These are phyloP conservation scores for Solanum microdontum DNA, from an alignment of 257 asterid genomes.

Conservation along the genomic window DNA sequence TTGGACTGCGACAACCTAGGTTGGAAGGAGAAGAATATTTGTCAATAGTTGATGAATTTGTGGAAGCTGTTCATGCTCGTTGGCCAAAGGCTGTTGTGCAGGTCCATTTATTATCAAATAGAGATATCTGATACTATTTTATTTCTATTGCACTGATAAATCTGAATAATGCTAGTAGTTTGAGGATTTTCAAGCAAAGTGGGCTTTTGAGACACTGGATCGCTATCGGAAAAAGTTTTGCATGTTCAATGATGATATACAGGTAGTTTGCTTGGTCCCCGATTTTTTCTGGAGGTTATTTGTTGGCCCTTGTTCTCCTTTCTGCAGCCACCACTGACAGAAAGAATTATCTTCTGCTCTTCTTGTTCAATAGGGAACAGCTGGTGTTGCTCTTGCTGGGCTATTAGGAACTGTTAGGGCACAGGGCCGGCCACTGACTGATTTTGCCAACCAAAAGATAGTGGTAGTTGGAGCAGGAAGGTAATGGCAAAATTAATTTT, in stretches of 20 bases:
- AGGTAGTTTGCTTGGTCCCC: slow-evolving; percentile 24
- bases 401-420: slow-evolving; percentile 93
- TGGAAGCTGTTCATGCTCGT: slow-evolving; percentile 99
- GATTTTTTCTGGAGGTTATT: background rate
- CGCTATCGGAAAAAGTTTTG: slow-evolving; percentile 93
- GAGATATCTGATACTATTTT: slow-evolving; percentile 1
- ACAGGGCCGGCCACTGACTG: slow-evolving; percentile 85
- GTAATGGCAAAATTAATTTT: slow-evolving; percentile 21
- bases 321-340: slow-evolving; percentile 3
- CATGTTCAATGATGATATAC: slow-evolving; percentile 99
- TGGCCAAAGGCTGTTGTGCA: slow-evolving; percentile 99
- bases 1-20: slow-evolving; percentile 90
- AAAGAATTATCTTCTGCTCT: slow-evolving; percentile 15
- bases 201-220: slow-evolving; percentile 97
- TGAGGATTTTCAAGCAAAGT: slow-evolving; percentile 98
- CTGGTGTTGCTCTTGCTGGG: slow-evolving; percentile 99
- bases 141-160: slow-evolving; percentile 13
- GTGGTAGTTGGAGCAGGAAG: slow-evolving; percentile 99
- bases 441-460: slow-evolving; percentile 90
- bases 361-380: slow-evolving; percentile 67
- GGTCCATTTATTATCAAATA: slow-evolving; percentile 30
- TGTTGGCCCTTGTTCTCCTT: background rate
- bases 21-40: slow-evolving; percentile 96
- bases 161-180: slow-evolving; percentile 42
- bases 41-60: slow-evolving; percentile 85